Evolutionary conservation across 2,329 filamentous ascomycete genomes (phyloP), one percentile per base, ranked within the genome.

Genomic region (Beauveria medogensis): DNA sequence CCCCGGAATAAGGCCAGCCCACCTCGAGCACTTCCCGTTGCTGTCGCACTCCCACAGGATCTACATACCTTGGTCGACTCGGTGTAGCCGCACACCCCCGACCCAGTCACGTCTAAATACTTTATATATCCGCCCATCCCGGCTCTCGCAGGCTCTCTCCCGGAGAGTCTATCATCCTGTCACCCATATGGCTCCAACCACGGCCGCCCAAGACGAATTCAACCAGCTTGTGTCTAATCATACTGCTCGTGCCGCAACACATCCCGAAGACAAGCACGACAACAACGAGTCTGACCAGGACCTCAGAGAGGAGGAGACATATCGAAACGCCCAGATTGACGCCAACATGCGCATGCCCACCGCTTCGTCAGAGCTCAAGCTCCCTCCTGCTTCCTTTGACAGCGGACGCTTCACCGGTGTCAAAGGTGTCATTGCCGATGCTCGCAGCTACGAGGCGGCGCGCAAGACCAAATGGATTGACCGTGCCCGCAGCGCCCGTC

Each of bases 371-470:
- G 78, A 78, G 61, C 73, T 90, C 68, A 82, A 80, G 69, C 82
- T 89, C 63, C 85, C 85, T 16, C 84, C 83, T 10, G 77, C 78
- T 14, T 81, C 79, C 60, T 87, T 88, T 69, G 84, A 90, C 71
- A 84, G 78, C 58, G 86, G 88, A 62, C 82, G 85, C 65, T 86
- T 89, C 66, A 93, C 90, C 3, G 90, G 90, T 52, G 90, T 92
- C 66, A 93, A 93, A 78, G 90, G 90, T 64, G 90, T 94, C 73
- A 93, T 94, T 69, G 89, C 90, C 67, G 90, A 94, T 71, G 90
- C 90, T 43, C 82, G 89, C 69, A 85, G 86, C 68, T 93, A 88
- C 73, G 88, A 91, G 75, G 80, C 83, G 68, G 88, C 88, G 14
- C 80, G 81, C 66, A 80, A 80, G 68, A 75, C 69, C 67, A 83